phyloP scores from a whole-genome alignment of 805 yeast genomes.

The Hanseniaspora guilliermondii region DNA sequence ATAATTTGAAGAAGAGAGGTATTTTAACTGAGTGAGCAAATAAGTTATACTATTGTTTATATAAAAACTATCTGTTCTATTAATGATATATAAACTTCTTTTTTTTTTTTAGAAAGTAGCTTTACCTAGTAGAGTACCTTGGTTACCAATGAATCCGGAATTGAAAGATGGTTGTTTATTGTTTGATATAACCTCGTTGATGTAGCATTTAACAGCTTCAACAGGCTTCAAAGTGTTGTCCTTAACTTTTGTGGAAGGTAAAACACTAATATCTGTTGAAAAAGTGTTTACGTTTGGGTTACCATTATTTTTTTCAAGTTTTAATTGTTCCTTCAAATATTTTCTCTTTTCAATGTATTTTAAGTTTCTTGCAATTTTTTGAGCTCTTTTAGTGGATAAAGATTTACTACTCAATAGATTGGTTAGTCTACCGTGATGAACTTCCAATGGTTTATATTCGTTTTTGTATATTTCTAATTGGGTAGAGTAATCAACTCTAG shows the following conservation, averaged over 20 bases:
- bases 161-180: slow-evolving; percentile 28
- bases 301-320: slow-evolving; percentile 19
- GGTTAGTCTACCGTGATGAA: slow-evolving; percentile 16
- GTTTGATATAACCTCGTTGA: slow-evolving; percentile 10
- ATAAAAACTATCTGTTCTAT: not conserved
- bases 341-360: slow-evolving; percentile 54
- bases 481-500: slow-evolving; percentile 23
- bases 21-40: slow-evolving; percentile 22
- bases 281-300: slow-evolving; percentile 36
- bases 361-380: slow-evolving; percentile 68
- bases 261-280: slow-evolving; percentile 36
- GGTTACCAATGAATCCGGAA: slow-evolving; percentile 35
- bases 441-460: slow-evolving; percentile 17
- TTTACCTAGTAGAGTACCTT: slow-evolving; percentile 78
- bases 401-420: slow-evolving; percentile 40
- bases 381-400: slow-evolving; percentile 62
- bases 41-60: slow-evolving; percentile 12
- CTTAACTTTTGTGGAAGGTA: slow-evolving; percentile 13
- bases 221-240: slow-evolving; percentile 15
- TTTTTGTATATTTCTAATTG: slow-evolving; percentile 33
- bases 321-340: slow-evolving; percentile 31
- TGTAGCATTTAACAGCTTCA: slow-evolving; percentile 19
- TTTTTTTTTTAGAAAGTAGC: slow-evolving; percentile 38
- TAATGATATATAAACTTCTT: not conserved
- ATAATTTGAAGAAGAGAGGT: slow-evolving; percentile 37